A percentile compares a stretch with the other conserved stretches of the same genome.
These are phyloP conservation scores for Agrocybe chaxingu DNA, from an alignment of 768 basidiomycete species.

Conservation along the genomic window DNA sequence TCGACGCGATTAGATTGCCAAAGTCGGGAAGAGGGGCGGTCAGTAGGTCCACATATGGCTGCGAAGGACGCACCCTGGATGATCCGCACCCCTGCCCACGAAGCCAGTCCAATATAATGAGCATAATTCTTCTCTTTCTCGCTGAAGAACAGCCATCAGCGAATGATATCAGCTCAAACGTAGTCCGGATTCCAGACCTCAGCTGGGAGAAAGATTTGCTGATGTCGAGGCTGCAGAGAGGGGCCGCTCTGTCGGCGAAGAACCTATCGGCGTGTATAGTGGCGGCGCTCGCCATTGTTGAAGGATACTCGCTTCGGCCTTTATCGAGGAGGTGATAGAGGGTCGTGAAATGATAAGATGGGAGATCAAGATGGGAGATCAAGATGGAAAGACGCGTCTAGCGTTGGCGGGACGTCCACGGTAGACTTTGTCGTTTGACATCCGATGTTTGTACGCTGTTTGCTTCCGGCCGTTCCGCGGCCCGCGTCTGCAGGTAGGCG, in stretches of 20 bases:
- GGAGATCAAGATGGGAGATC: no score
- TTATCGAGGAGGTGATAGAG: background rate
- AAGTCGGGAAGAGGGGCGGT: background rate
- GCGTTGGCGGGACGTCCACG: no score
- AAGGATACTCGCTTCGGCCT: slow-evolving; percentile 1
- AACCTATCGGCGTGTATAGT: slow-evolving; percentile 54
- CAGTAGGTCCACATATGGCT: no score
- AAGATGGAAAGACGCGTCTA: no score
- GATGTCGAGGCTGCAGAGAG: slow-evolving; percentile 70
- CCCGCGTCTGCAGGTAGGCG: no score
- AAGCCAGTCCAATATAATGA: slow-evolving; percentile 66
- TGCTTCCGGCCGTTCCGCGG: no score
- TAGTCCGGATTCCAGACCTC: slow-evolving; percentile 41
- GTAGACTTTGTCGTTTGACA: no score
- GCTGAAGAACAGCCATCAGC: slow-evolving; percentile 31
- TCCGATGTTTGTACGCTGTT: no score
- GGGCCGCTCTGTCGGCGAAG: slow-evolving; percentile 73
- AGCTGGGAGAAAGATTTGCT: slow-evolving; percentile 66
- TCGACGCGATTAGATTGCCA: background rate
- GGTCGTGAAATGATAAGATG: no score
- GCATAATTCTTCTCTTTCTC: slow-evolving; percentile 76
- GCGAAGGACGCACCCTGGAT: slow-evolving; percentile 47
- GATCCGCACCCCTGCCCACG: slow-evolving; percentile 83
- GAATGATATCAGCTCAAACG: slow-evolving; percentile 1
- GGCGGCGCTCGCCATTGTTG: slow-evolving; percentile 23